These are phyloP conservation scores for Cercophora samala DNA, from an alignment of 495 filamentous ascomycete genomes.

Conservation along the genomic window DNA sequence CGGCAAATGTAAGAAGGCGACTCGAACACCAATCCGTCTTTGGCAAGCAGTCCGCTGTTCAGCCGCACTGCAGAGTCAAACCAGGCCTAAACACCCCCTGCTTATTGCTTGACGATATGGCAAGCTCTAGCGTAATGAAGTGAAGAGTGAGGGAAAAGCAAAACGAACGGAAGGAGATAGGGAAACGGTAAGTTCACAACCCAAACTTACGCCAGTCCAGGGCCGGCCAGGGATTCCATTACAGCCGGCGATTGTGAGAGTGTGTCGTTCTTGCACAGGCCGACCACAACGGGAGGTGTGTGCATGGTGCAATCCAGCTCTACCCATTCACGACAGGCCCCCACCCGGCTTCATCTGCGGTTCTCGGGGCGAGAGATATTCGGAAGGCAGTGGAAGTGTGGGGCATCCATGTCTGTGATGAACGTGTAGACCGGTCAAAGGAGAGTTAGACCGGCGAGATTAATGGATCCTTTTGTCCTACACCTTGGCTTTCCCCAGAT, in stretches of 20 bases:
- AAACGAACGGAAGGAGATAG: neutral
- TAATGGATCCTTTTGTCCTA: neutral
- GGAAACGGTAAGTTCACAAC: neutral
- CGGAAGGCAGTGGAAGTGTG: neutral
- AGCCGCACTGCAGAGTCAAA: neutral
- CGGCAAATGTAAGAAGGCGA: neutral
- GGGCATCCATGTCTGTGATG: neutral
- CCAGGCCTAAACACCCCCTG: neutral
- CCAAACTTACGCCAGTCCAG: neutral
- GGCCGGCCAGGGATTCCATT: neutral
- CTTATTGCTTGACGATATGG: neutral
- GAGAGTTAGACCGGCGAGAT: neutral
- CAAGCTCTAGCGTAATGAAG: neutral
- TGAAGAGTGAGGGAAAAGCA: neutral
- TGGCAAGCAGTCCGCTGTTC: neutral
- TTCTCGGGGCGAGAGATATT: neutral
- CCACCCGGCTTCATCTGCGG: no score
- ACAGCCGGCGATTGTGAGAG: neutral
- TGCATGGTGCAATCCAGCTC: neutral
- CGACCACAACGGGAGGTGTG: neutral
- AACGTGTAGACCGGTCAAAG: neutral
- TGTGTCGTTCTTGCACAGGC: neutral
- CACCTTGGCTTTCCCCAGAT: neutral
- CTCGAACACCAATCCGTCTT: neutral
- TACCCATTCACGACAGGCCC: neutral